Evolutionary conservation across 805 yeast species (phyloP), one percentile per base, ranked within the genome.

Genomic region (Starmerella vitae): DNA sequence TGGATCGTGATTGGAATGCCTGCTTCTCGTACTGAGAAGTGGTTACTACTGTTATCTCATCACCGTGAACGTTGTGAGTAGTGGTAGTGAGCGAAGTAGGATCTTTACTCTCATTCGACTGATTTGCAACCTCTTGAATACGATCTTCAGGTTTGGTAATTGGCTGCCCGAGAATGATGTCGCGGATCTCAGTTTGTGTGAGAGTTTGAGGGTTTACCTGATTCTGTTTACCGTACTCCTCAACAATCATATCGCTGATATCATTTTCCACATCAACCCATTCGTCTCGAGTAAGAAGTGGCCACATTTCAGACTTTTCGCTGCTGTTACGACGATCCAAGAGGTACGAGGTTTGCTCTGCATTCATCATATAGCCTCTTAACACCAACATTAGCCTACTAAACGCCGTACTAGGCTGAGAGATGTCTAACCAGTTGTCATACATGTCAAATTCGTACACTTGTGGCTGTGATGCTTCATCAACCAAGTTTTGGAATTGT

Each of bases 171-270:
- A 91, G 67, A 39, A 91, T 88, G 52, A 91, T 68, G 60, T 91
- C 98, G 41, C 96, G 72, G 21, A 91, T 82, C 61, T 91, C 98
- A 15, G 84, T 74, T 59, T 86, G 94, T 0, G 98, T 91, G 46
- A 91, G 66, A 0, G 94, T 73, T 34, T 82, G 78, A 34, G 85
- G 75, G 52, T 84, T 83, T 33, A 91, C 88, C 48, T 79, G 79
- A 59, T 84, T 78, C 58, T 82, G 78, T 59, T 74, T 75, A 18
- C 91, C 81, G 55, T 84, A 91, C 53, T 86, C 95, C 41, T 70
- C 68, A 48, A 91, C 65, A 43, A 91, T 84, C 58, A 91, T 62
- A 55, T 91, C 97, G 45, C 95, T 77, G 49, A 91, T 62, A 58
- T 82, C 82, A 2, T 82, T 67, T 58, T 91, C 99, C 22, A 86